phyloP scores from a whole-genome alignment of 1,284 basidiomycete species.

The Ganoderma meredithae region DNA sequence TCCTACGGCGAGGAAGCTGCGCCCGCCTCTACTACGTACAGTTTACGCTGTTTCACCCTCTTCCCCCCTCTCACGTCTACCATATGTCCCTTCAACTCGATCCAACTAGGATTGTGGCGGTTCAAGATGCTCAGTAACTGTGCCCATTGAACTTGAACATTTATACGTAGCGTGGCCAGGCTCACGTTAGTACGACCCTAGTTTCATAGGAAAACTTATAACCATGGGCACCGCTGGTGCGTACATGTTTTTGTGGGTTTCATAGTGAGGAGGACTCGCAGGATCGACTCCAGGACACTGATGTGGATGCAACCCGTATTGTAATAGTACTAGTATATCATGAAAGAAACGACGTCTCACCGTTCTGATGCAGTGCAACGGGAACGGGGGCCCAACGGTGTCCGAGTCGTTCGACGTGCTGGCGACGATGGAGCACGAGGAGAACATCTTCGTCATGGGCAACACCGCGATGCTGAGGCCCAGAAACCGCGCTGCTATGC shows the following conservation, averaged over 20 bases:
- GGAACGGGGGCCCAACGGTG: slow-evolving; percentile 49
- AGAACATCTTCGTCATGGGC: slow-evolving; percentile 77
- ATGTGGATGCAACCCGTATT: no score
- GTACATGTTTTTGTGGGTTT: no score
- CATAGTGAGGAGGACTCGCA: not conserved
- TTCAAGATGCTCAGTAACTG: not conserved
- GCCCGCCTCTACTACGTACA: no score
- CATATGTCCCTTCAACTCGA: not conserved
- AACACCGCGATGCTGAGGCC: slow-evolving; percentile 69
- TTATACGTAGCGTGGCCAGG: no score
- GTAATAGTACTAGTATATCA: no score
- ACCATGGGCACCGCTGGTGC: not conserved
- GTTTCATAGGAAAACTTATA: not conserved
- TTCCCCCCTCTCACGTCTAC: no score
- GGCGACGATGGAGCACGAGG: slow-evolving; percentile 67
- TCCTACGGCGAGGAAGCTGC: no score
- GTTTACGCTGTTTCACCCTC: no score
- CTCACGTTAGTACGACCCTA: not conserved
- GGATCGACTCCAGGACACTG: no score
- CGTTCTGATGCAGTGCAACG: slow-evolving; percentile 54
- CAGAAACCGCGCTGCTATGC: slow-evolving; percentile 65
- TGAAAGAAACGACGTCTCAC: slow-evolving; percentile 43
- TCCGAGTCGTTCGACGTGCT: slow-evolving; percentile 70
- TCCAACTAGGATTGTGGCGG: not conserved
- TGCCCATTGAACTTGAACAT: not conserved